Conservation (phyloP, 352 stramenopile species). For the Phytophthora kernoviae region DNA sequence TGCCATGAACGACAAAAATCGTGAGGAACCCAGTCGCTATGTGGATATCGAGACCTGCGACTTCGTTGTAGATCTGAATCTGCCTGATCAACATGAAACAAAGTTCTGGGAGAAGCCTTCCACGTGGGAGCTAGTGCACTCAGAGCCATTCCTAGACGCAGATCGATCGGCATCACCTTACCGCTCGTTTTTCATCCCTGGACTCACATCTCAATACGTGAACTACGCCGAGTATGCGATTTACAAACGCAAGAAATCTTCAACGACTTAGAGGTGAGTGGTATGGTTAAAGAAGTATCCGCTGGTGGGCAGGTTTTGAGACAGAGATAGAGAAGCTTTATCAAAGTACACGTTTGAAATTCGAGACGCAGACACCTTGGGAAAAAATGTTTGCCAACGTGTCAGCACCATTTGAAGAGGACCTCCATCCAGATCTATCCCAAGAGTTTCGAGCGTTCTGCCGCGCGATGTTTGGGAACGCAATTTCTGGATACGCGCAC, state of each 20-base stretch:
- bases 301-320: conserved; percentile 2
- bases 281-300: neutral
- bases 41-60: conserved; percentile 80
- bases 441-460: no score
- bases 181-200: conserved; percentile 80
- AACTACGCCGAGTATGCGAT: conserved; percentile 65
- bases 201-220: conserved; percentile 59
- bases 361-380: no score
- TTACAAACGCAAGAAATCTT: conserved; percentile 58
- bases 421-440: no score
- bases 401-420: no score
- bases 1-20: conserved; percentile 95
- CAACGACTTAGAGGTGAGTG: conserved; percentile 11
- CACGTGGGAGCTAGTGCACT: conserved; percentile 60
- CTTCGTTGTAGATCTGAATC: conserved; percentile 89
- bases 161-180: conserved; percentile 67
- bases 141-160: conserved; percentile 63
- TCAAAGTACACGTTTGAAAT: no score
- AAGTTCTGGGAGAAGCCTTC: conserved; percentile 64
- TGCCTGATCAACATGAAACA: conserved; percentile 63
- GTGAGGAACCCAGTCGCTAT: conserved; percentile 91
- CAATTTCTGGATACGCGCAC: no score
- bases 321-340: no score
- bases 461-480: no score
- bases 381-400: no score